phyloP scores from a whole-genome alignment of 2,329 filamentous ascomycete species.

The Colletotrichum cereale region DNA sequence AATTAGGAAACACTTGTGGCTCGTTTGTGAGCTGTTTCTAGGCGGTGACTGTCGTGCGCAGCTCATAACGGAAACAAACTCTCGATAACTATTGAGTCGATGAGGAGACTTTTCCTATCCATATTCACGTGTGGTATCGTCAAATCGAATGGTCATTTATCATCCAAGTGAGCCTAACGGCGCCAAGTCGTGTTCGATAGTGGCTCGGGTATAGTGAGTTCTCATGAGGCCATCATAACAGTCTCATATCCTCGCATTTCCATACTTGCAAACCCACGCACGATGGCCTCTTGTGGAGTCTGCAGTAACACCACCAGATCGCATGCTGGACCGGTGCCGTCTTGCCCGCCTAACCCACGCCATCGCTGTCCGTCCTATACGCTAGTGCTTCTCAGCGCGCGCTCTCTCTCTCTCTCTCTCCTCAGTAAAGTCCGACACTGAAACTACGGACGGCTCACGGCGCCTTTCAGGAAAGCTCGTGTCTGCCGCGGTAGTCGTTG shows the following conservation, averaged over 20 bases:
- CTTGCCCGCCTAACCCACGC: background rate
- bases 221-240: background rate
- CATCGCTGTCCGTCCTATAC: background rate
- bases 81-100: no score
- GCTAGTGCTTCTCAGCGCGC: background rate
- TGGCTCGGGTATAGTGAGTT: background rate
- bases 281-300: background rate
- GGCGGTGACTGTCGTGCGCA: background rate
- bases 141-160: background rate
- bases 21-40: background rate
- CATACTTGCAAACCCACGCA: background rate
- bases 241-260: background rate
- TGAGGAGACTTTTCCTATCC: no score
- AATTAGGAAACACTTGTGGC: constrained; percentile 4
- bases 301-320: background rate
- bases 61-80: no score
- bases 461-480: constrained; percentile 16
- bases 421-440: background rate
- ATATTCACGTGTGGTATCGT: no score
- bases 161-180: background rate
- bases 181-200: background rate
- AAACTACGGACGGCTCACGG: no score
- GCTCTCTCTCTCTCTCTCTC: no score
- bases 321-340: no score
- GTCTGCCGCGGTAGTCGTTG: constrained; percentile 2